A percentile compares a stretch with the other conserved stretches of the same genome.
Evolutionary conservation across 2,329 filamentous ascomycete species (phyloP).

Genomic region (Ophiocordyceps australis): DNA sequence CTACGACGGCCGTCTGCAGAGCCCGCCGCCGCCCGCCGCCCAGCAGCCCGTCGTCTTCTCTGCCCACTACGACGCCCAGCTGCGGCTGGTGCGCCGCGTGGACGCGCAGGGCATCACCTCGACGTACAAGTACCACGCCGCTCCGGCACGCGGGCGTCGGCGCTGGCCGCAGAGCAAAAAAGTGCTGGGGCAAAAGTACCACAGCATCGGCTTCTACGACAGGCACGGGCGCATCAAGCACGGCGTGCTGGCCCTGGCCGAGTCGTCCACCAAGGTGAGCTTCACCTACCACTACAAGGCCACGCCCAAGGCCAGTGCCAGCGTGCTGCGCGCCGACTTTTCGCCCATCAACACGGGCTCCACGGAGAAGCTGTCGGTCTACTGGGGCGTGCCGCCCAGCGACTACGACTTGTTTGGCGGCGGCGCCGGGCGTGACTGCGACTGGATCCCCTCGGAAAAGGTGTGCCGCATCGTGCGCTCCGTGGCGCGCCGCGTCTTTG

Average conservation of each 20-base stretch:
- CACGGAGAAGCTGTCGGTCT: conserved; percentile 12
- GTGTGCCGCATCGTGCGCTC: conserved; percentile 14
- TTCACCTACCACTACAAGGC: conserved; percentile 17
- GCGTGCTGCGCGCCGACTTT: conserved; percentile 15
- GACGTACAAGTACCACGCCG: conserved; percentile 9
- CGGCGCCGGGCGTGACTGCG: not conserved
- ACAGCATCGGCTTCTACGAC: conserved; percentile 14
- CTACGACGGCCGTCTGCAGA: conserved; percentile 9
- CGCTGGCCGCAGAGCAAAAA: conserved; percentile 11
- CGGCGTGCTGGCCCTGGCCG: conserved; percentile 9
- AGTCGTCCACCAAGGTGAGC: conserved; percentile 3
- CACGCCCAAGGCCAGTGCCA: conserved; percentile 11
- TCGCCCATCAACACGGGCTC: conserved; percentile 5
- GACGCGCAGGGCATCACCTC: conserved; percentile 6
- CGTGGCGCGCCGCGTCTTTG: conserved; percentile 8
- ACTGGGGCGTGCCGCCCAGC: conserved; percentile 12
- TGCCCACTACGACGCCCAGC: conserved; percentile 11
- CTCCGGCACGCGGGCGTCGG: conserved; percentile 2
- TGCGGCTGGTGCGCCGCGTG: conserved; percentile 8
- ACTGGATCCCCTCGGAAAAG: conserved; percentile 16
- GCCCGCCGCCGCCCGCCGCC: conserved; percentile 5
- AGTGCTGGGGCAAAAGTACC: conserved; percentile 5
- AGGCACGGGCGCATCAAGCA: conserved; percentile 12
- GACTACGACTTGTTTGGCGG: not conserved
- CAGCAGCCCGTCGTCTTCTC: conserved; percentile 8